A percentile compares a stretch with the other conserved stretches of the same genome.
Evolutionary conservation across 2,329 filamentous ascomycete genomes (phyloP).

Genomic region (Didymella pomorum): DNA sequence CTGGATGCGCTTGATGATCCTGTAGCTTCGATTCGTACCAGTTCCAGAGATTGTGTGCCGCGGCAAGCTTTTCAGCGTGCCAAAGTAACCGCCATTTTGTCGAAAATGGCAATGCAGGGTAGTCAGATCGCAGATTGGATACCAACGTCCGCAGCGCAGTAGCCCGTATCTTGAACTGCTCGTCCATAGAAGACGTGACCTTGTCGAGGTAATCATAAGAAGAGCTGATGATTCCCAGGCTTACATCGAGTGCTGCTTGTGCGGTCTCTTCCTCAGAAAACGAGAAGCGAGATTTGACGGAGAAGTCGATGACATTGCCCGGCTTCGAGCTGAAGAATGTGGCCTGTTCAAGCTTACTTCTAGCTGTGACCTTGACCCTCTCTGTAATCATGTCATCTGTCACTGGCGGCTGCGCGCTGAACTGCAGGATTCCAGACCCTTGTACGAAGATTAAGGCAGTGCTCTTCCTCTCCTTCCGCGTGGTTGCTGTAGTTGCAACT

Average conservation of each 20-base stretch:
- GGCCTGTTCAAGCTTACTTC: slow-evolving; percentile 90
- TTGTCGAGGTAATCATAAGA: slow-evolving; percentile 76
- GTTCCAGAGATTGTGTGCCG: slow-evolving; percentile 81
- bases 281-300: slow-evolving; percentile 69
- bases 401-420: slow-evolving; percentile 64
- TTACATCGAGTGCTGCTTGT: slow-evolving; percentile 78
- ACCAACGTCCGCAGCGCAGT: slow-evolving; percentile 79
- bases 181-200: slow-evolving; percentile 77
- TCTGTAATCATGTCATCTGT: slow-evolving; percentile 61
- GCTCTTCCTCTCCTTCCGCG: slow-evolving; percentile 48
- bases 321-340: slow-evolving; percentile 87
- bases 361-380: slow-evolving; percentile 71
- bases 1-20: slow-evolving; percentile 71
- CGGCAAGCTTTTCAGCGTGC: slow-evolving; percentile 88
- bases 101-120: slow-evolving; percentile 68
- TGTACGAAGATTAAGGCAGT: slow-evolving; percentile 64
- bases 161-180: slow-evolving; percentile 77
- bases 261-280: slow-evolving; percentile 77
- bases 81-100: slow-evolving; percentile 84
- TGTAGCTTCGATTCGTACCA: slow-evolving; percentile 74
- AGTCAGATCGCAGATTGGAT: slow-evolving; percentile 71
- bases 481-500: slow-evolving; percentile 56
- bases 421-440: slow-evolving; percentile 65
- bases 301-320: slow-evolving; percentile 88
- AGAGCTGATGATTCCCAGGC: slow-evolving; percentile 81